Conservation (phyloP, 768 basidiomycete species). For the Podaxis sp. region DNA sequence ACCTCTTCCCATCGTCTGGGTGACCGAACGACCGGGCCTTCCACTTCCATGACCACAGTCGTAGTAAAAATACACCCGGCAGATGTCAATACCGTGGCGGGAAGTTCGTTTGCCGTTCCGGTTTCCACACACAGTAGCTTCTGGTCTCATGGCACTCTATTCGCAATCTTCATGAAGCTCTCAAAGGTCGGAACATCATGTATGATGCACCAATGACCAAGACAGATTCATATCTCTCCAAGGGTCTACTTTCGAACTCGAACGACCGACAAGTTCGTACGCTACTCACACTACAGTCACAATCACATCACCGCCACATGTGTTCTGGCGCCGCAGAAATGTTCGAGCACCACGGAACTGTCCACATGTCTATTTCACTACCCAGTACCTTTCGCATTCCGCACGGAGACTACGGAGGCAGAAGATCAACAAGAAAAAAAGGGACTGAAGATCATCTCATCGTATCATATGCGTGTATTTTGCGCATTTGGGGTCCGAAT, state of each 20-base stretch:
- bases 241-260: not conserved
- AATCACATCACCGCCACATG: not conserved
- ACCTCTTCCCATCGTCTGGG: not conserved
- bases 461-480: not conserved
- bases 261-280: conserved; percentile 1
- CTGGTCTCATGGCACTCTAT: not conserved
- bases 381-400: not conserved
- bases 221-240: not conserved
- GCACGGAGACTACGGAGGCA: not conserved
- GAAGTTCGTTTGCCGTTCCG: not conserved
- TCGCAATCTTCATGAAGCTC: not conserved
- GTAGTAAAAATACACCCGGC: not conserved
- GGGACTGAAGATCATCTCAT: not conserved
- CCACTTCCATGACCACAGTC: not conserved
- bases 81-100: not conserved
- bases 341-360: conserved; percentile 1
- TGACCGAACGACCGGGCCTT: not conserved
- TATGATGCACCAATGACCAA: not conserved
- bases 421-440: not conserved
- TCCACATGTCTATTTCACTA: too few species aligned
- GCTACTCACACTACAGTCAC: not conserved
- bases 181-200: not conserved
- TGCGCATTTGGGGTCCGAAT: not conserved
- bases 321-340: not conserved
- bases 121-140: not conserved